Percentiles rank a stretch among this genome's conserved stretches.
Evolutionary conservation across 306 rosid genomes (phyloP).

Genomic region (Vigna hirtella): DNA sequence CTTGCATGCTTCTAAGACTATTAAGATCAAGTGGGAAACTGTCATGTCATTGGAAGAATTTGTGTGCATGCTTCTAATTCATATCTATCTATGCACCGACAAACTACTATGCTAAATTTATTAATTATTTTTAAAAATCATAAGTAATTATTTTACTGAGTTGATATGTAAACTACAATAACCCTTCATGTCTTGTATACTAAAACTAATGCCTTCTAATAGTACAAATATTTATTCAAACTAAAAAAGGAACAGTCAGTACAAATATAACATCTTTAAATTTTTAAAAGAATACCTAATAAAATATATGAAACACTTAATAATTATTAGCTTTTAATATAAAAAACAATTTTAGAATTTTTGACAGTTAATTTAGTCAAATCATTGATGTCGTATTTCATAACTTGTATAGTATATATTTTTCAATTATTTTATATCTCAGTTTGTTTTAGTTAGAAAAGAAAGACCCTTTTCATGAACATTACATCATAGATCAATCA

Average conservation of each 20-base stretch:
- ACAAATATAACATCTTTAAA: no score
- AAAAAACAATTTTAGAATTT: neutral
- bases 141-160: no score
- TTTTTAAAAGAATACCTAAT: neutral
- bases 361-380: neutral
- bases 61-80: neutral
- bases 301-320: neutral
- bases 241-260: neutral
- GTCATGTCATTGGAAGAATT: neutral
- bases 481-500: constrained; percentile 5
- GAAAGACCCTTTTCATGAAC: neutral
- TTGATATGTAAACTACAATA: no score
- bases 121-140: no score
- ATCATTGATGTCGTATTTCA: neutral
- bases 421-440: neutral
- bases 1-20: neutral
- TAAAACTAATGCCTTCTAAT: neutral
- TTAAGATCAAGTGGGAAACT: neutral
- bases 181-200: neutral
- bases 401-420: neutral
- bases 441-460: neutral
- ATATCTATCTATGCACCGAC: neutral
- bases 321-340: neutral
- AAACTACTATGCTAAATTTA: neutral
- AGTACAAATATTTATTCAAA: neutral